phyloP scores from a whole-genome alignment of 2,329 filamentous ascomycete species.

The Cordyceps pruinosa region DNA sequence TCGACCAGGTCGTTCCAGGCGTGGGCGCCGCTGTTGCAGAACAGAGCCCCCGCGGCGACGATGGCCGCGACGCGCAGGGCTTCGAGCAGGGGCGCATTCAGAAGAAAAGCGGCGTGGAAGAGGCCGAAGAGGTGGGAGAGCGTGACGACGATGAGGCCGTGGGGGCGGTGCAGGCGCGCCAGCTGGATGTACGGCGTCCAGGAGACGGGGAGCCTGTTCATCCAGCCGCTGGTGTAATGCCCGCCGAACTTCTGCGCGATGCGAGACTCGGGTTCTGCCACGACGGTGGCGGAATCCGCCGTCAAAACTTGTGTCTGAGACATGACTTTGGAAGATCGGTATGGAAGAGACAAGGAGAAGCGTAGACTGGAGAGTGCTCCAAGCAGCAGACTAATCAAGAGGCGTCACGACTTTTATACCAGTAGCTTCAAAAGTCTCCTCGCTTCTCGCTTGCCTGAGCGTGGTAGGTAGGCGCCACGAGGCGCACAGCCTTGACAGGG shows the following conservation, averaged over 20 bases:
- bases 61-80: neutral
- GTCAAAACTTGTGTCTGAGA: neutral
- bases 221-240: constrained; percentile 24
- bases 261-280: neutral
- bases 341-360: neutral
- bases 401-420: no score
- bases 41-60: constrained; percentile 20
- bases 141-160: constrained; percentile 26
- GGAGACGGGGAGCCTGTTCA: constrained; percentile 22
- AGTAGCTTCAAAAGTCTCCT: no score
- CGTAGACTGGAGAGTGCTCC: no score
- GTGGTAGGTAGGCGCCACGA: neutral
- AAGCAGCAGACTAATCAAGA: no score
- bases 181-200: constrained; percentile 29
- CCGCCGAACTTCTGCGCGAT: constrained; percentile 24
- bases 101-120: constrained; percentile 22
- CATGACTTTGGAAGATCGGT: neutral
- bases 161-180: constrained; percentile 25
- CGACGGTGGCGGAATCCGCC: no score
- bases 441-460: neutral
- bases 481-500: neutral
- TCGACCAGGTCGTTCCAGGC: constrained; percentile 32
- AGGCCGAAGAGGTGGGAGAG: constrained; percentile 28
- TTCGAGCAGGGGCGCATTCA: neutral
- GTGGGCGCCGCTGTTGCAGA: constrained; percentile 25